Evolutionary conservation across 2,329 filamentous ascomycete species (phyloP).

Genomic region (Onygenales sp.): DNA sequence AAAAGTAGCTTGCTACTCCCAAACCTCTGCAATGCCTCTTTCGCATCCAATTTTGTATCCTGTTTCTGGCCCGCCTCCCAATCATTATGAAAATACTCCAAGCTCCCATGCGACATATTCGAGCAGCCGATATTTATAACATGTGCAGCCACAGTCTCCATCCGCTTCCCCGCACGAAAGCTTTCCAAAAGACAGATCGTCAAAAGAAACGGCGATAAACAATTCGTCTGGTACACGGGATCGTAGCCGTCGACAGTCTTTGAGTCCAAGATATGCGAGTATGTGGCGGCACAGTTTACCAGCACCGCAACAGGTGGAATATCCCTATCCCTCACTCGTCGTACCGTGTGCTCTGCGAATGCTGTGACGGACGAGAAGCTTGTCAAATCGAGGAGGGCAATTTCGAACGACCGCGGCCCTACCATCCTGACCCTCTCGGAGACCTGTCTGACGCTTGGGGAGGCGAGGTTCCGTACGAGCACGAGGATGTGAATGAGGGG

Average conservation of each 20-base stretch:
- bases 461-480: conserved; percentile 21
- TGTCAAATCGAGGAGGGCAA: conserved; percentile 21
- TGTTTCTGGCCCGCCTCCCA: conserved; percentile 8
- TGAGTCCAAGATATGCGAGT: conserved; percentile 23
- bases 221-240: conserved; percentile 29
- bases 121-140: conserved; percentile 29
- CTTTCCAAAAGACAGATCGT: conserved; percentile 27
- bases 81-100: conserved; percentile 24
- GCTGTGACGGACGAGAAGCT: conserved; percentile 22
- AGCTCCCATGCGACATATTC: conserved; percentile 19
- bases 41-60: conserved; percentile 20
- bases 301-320: conserved; percentile 26
- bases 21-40: conserved; percentile 22
- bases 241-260: conserved; percentile 25
- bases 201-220: conserved; percentile 26
- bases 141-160: conserved; percentile 21
- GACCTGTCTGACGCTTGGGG: conserved; percentile 20
- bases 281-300: conserved; percentile 24
- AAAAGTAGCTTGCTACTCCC: conserved; percentile 28
- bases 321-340: conserved; percentile 22
- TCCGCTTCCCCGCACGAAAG: conserved; percentile 25
- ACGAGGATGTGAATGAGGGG: conserved; percentile 27
- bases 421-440: conserved; percentile 21
- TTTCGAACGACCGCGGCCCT: conserved; percentile 25
- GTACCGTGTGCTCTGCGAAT: conserved; percentile 23